Percentiles rank a stretch among this genome's conserved stretches.
Evolutionary conservation across 306 rosid genomes (phyloP).

Genomic region (Dryas octopetala): DNA sequence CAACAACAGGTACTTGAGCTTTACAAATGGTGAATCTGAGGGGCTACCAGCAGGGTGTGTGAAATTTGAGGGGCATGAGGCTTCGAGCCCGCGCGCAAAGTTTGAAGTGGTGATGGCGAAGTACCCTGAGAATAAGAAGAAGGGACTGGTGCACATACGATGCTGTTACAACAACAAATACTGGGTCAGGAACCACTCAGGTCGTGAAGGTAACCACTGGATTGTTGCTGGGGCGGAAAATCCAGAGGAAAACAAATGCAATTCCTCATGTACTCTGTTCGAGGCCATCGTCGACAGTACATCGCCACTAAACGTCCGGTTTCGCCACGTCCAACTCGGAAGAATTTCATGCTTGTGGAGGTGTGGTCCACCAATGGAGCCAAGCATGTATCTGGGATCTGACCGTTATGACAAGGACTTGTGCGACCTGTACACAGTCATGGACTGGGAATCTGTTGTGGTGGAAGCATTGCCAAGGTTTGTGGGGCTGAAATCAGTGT

Average conservation of each 20-base stretch:
- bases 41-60: not conserved
- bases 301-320: not conserved
- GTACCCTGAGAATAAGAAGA: not conserved
- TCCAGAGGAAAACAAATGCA: not conserved
- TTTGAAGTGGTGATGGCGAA: not conserved
- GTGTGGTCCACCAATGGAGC: too few species aligned
- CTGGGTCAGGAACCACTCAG: conserved; percentile 8
- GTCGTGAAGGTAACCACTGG: not conserved
- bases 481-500: not conserved
- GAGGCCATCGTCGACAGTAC: not conserved
- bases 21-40: not conserved
- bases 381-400: too few species aligned
- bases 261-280: conserved; percentile 17
- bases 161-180: conserved; percentile 32
- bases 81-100: conserved; percentile 11
- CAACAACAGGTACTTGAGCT: conserved; percentile 17
- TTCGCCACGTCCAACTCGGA: conserved; percentile 5
- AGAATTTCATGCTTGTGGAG: not conserved
- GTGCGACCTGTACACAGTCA: not conserved
- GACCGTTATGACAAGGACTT: not conserved
- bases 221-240: conserved; percentile 12
- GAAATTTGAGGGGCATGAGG: conserved; percentile 1
- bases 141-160: conserved; percentile 12
- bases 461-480: conserved; percentile 6
- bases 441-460: conserved; percentile 14